phyloP scores from a whole-genome alignment of 2,329 filamentous ascomycete species.

The Sporothrix brunneoviolacea region DNA sequence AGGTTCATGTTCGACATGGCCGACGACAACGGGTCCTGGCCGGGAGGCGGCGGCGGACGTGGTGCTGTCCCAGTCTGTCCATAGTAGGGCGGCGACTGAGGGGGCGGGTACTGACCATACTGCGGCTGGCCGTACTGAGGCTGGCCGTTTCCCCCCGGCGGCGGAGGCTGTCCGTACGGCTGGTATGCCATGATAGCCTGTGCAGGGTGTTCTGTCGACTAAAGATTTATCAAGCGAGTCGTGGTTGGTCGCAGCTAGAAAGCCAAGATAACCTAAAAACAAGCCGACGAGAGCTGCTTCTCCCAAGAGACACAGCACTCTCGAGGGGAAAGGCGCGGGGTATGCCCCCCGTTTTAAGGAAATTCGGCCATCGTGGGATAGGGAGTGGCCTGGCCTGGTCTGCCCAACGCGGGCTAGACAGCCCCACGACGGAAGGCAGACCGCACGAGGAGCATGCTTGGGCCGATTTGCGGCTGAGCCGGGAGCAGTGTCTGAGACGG shows the following conservation, averaged over 20 bases:
- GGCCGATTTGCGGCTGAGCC: slow-evolving; percentile 6
- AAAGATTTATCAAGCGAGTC: too few species aligned
- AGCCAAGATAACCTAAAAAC: too few species aligned
- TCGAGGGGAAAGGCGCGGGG: too few species aligned
- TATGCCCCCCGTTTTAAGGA: too few species aligned
- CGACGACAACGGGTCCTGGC: slow-evolving; percentile 10
- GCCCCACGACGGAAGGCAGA: slow-evolving; percentile 4
- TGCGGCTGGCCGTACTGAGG: slow-evolving; percentile 6
- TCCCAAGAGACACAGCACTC: too few species aligned
- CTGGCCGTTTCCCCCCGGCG: not conserved
- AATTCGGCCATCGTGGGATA: too few species aligned
- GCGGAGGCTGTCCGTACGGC: slow-evolving; percentile 8
- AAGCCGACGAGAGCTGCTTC: too few species aligned
- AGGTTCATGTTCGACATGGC: slow-evolving; percentile 17
- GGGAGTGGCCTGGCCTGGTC: slow-evolving; percentile 3
- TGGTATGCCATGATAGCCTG: slow-evolving; percentile 13
- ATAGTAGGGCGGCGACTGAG: slow-evolving; percentile 4
- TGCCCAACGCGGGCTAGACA: slow-evolving; percentile 1
- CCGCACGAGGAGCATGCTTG: too few species aligned
- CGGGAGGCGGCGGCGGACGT: not conserved
- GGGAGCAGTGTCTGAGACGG: not conserved
- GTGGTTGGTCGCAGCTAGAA: too few species aligned
- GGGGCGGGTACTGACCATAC: slow-evolving; percentile 5
- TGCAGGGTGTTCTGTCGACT: too few species aligned
- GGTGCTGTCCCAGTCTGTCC: slow-evolving; percentile 1